These are phyloP conservation scores for Sporothrix brunneoviolacea DNA, from an alignment of 2,329 filamentous ascomycete species.

Conservation along the genomic window DNA sequence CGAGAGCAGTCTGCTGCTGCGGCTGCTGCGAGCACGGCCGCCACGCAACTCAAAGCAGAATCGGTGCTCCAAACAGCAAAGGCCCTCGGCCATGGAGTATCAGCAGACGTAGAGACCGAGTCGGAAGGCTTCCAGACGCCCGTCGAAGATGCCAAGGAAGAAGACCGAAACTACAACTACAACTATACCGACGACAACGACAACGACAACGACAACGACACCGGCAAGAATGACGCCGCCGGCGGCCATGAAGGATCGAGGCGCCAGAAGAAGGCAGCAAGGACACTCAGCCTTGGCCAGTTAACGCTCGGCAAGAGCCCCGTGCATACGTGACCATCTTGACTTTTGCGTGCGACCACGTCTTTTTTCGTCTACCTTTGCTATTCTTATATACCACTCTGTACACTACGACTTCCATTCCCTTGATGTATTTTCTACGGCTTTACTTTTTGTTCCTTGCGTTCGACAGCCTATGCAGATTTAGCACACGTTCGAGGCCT, in stretches of 20 bases:
- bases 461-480: no score
- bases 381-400: not conserved
- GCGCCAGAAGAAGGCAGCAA: conserved; percentile 47
- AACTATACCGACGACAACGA: conserved; percentile 21
- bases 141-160: conserved; percentile 31
- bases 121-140: conserved; percentile 32
- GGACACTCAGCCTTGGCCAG: conserved; percentile 58
- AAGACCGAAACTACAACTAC: conserved; percentile 15
- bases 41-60: conserved; percentile 10
- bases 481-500: no score
- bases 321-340: conserved; percentile 6
- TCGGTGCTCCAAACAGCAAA: conserved; percentile 11
- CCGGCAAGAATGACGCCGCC: not conserved
- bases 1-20: not conserved
- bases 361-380: not conserved
- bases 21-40: not conserved
- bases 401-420: not conserved
- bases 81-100: conserved; percentile 8
- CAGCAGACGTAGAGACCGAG: conserved; percentile 25
- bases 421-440: no score
- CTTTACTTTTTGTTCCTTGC: not conserved
- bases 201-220: conserved; percentile 24
- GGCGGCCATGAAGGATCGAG: conserved; percentile 18
- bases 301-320: conserved; percentile 35
- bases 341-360: no score